Base-by-base conservation (phyloP, 2,329 filamentous ascomycete genomes). In the Fusarium paranaense region DNA sequence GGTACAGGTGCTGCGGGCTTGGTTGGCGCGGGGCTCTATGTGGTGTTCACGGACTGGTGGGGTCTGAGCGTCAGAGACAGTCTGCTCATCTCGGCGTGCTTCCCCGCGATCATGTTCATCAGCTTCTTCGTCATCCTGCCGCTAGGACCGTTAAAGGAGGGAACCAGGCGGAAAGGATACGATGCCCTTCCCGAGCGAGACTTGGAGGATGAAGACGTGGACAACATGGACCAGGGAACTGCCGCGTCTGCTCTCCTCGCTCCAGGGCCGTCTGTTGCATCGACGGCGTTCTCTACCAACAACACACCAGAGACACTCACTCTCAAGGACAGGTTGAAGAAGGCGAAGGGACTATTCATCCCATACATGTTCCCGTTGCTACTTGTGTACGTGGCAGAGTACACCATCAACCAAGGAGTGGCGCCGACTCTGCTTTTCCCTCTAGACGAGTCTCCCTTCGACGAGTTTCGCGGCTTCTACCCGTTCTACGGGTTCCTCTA, bases 391-490 rank as follows among this genome's bases (percentile, higher is more conserved):
- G 90, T 98, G 38, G 95, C 95, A 66, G 97, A 99, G 85, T 99
- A 99, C 82, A 97, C 94, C 64, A 98, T 98, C 83, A 98, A 98
- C 84, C 95, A 98, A 85, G 96, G 95, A 38, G 95, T 98, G 1
- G 88, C 95, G 0, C 96, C 97, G 1, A 98, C 95, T 0, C 86
- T 98, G 0, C 89, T 99, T 6, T 99, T 98, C 80, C 95, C 95
- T 0, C 86, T 98, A 1, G 80, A 87, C 1, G 83, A 89, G 13
- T 93, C 94, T 1, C 97, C 97, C 0, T 98, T 98, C 81, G 84
- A 86, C 35, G 90, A 94, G 75, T 97, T 92, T 81, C 92, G 96
- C 45, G 93, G 92, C 35, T 98, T 98, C 82, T 99, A 99, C 79
- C 95, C 96, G 1, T 94, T 96, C 71, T 99, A 99, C 82, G 93